phyloP scores from a whole-genome alignment of 345 rosid genomes.

The Eucalyptus leucophloia region DNA sequence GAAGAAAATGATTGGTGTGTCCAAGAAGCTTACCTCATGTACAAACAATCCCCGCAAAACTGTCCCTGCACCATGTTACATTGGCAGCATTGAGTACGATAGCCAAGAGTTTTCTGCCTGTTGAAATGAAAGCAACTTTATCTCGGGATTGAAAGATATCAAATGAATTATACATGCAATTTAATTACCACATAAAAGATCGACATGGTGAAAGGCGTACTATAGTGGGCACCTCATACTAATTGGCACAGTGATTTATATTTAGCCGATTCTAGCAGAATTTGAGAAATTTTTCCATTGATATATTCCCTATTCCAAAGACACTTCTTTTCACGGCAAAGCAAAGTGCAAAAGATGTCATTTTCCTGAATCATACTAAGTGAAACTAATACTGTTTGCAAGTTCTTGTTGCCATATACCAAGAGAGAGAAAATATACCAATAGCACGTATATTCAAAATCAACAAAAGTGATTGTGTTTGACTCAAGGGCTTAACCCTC shows the following conservation, averaged over 20 bases:
- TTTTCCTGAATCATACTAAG: background rate
- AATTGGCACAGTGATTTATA: background rate
- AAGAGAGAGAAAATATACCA: background rate
- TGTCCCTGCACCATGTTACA: slow-evolving; percentile 70
- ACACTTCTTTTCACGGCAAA: background rate
- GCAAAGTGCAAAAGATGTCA: background rate
- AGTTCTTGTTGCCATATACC: background rate
- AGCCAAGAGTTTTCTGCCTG: slow-evolving; percentile 96
- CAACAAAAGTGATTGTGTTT: background rate
- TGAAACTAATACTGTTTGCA: background rate
- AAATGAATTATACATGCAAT: background rate
- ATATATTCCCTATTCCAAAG: background rate
- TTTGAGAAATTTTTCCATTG: background rate
- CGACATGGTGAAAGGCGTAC: background rate
- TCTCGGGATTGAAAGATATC: background rate
- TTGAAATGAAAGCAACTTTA: background rate
- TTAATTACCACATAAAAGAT: background rate
- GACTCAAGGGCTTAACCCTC: background rate
- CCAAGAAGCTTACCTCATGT: slow-evolving; percentile 49
- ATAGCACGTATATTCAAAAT: background rate
- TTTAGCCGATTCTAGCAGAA: background rate
- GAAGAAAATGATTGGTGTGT: background rate
- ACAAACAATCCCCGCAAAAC: slow-evolving; percentile 92
- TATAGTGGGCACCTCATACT: background rate
- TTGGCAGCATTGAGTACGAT: slow-evolving; percentile 59